Evolutionary conservation across 2,329 filamentous ascomycete species (phyloP), one percentile per base, ranked within the genome.

Genomic region (Septoria linicola): DNA sequence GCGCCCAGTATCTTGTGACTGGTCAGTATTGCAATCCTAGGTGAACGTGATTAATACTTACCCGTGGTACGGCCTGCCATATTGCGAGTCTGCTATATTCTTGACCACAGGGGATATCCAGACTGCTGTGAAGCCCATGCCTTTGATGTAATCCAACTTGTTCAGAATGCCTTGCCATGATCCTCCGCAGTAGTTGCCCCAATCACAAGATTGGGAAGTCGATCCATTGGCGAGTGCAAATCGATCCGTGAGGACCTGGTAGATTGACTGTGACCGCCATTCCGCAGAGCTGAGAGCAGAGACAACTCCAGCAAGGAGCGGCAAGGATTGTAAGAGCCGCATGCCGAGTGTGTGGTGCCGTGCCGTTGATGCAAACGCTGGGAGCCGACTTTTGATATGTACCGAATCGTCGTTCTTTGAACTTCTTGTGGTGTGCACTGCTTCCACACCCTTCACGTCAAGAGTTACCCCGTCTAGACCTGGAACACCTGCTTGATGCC

Each of bases 221-320:
- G 69, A 73, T 25, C 74, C 76, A 55, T 72, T 68, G 2, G 68
- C 73, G 6, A 73, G 73, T 2, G 78, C 80, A 51, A 80, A 75
- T 1, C 80, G 77, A 60, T 82, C 80, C 2, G 80, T 81, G 57
- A 83, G 64, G 25, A 77, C 73, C 68, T 82, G 80, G 63, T 83
- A 83, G 45, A 82, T 81, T 31, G 76, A 80, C 48, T 76, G 75
- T 20, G 72, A 71, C 62, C 77, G 79, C 58, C 58, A 60, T 36
- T 56, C 43, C n/a, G 51, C 56, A 20, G 58, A 44, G 6, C 51
- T 47, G 21, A 60, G 41, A 5, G 53, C 54, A 35, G 30, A 31
- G n/a, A 49, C 43, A 35, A 41, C 44, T 41, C 35, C 46, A n/a
- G 41, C 46, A 41, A 54, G 46, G 48, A 54, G 31, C n/a, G 41